Evolutionary conservation across 2,329 filamentous ascomycete genomes (phyloP).

Genomic region (Sarocladiaceae sp.): DNA sequence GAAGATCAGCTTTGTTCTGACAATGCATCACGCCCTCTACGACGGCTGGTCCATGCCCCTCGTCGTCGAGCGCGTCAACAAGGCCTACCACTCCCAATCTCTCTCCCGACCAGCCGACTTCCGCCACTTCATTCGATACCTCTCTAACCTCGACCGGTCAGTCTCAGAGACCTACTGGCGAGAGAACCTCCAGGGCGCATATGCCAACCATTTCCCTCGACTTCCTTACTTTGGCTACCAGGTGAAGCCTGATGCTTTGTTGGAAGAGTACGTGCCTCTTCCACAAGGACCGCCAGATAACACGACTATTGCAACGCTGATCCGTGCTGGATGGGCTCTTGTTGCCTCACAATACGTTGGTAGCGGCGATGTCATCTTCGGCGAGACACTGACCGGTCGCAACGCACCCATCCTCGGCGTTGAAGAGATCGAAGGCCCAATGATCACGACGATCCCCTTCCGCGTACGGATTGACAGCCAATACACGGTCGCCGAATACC

Average conservation of each 20-base stretch:
- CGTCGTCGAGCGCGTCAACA: conserved; percentile 41
- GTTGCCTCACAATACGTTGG: conserved; percentile 47
- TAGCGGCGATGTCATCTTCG: conserved; percentile 49
- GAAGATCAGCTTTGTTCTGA: conserved; percentile 41
- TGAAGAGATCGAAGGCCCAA: conserved; percentile 52
- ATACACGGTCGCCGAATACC: conserved; percentile 40
- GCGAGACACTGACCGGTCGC: conserved; percentile 53
- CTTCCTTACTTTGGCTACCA: conserved; percentile 42
- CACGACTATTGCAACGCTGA: conserved; percentile 47
- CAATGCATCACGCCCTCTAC: conserved; percentile 50
- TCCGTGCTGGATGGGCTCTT: conserved; percentile 54
- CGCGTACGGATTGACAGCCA: conserved; percentile 39
- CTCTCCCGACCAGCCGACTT: conserved; percentile 33
- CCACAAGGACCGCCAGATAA: conserved; percentile 23
- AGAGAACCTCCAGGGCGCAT: conserved; percentile 37
- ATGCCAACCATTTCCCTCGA: conserved; percentile 39
- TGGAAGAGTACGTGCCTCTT: conserved; percentile 41
- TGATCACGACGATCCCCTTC: conserved; percentile 55
- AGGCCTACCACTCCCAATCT: conserved; percentile 30
- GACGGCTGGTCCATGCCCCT: conserved; percentile 51
- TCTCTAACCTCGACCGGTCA: conserved; percentile 30
- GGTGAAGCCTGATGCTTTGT: conserved; percentile 43
- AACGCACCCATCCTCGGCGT: conserved; percentile 40
- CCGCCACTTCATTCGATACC: conserved; percentile 43
- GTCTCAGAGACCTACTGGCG: conserved; percentile 41